Evolutionary conservation across 2,329 filamentous ascomycete species (phyloP), one percentile per base, ranked within the genome.

Genomic region (Juglanconis sp.): DNA sequence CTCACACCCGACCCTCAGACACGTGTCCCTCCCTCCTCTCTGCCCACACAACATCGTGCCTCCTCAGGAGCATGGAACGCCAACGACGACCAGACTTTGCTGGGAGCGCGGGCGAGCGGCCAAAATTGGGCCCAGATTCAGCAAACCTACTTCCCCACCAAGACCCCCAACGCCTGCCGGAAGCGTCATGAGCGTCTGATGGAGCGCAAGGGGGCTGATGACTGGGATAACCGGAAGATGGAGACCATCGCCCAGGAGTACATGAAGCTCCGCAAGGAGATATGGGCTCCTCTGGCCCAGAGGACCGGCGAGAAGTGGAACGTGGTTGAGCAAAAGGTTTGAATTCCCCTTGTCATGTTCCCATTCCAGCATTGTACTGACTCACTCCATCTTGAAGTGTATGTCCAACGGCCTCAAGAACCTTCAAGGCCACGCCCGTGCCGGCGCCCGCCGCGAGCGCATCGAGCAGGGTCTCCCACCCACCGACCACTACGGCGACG

Each of bases 41-140:
- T 69, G 6, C 75, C 69, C 64, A 63, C 73, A 60, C 78, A 77
- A 40, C 76, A 82, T 65, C 81, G 85, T 52, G 77, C 84, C 31
- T 85, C 84, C 38, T 86, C 84, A 0, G 84, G 84, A 8, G 86
- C 87, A 1, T 96, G 92, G 92, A 88, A 84, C 36, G 77, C 83
- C 1, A 80, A 85, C 52, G 91, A 95, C 66, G 92, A 96, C 73
- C 82, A 89, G 67, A 85, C 85, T 42, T 83, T 96, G 48, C 79
- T 94, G 64, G 76, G 79, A 48, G 90, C 91, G 15, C 85, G 92
- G 56, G 84, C 88, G 52, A 85, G 87, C 68, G 89, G 90, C 31
- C 82, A 92, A 71, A 94, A 93, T 74, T 96, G 92, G 92, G 83
- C 85, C 57, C 88, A 91, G 68, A 95, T 96, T 70, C 87, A 92